Evolutionary conservation across 2,329 filamentous ascomycete species (phyloP).

Genomic region (Lachnellula cervina): DNA sequence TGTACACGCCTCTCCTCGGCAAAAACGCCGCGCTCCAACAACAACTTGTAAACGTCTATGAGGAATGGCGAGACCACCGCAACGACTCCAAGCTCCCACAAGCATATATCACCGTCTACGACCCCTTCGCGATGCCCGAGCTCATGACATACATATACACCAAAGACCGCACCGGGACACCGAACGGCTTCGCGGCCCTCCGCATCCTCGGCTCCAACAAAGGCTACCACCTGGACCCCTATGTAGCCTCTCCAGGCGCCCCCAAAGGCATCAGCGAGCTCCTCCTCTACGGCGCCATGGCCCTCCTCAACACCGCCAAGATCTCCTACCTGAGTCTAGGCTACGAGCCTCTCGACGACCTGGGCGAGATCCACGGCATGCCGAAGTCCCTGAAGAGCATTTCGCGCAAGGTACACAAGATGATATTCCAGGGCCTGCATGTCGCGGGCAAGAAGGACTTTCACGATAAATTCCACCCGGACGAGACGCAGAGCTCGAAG

Average conservation of each 20-base stretch:
- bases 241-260: constrained; percentile 32
- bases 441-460: constrained; percentile 37
- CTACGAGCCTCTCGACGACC: constrained; percentile 33
- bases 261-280: constrained; percentile 37
- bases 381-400: constrained; percentile 25
- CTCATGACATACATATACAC: constrained; percentile 40
- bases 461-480: constrained; percentile 36
- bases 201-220: constrained; percentile 33
- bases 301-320: constrained; percentile 31
- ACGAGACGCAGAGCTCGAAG: constrained; percentile 29
- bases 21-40: constrained; percentile 30
- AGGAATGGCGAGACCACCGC: constrained; percentile 34
- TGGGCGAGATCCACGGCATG: constrained; percentile 33
- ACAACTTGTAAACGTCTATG: constrained; percentile 34
- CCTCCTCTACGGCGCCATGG: constrained; percentile 35
- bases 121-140: constrained; percentile 35
- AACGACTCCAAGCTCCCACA: constrained; percentile 31
- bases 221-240: constrained; percentile 40
- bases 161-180: constrained; percentile 24
- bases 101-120: constrained; percentile 38
- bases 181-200: constrained; percentile 37
- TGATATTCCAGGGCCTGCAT: constrained; percentile 32
- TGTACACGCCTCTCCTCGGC: constrained; percentile 33
- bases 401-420: constrained; percentile 30
- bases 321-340: constrained; percentile 36